Evolutionary conservation across 2,329 filamentous ascomycete genomes (phyloP).

Genomic region (Talaromyces sp.): DNA sequence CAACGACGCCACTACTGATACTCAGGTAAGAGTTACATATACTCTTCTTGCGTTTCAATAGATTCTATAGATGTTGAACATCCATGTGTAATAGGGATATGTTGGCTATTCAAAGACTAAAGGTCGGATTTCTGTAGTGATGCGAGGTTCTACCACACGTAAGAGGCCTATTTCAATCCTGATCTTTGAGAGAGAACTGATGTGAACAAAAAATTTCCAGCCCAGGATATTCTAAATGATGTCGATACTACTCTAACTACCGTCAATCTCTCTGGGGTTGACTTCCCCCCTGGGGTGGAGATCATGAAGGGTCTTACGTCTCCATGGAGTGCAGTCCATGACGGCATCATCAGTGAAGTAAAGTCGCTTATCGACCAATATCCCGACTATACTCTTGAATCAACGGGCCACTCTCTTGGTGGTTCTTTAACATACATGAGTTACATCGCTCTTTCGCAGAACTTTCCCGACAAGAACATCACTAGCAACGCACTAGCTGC

Average conservation of each 20-base stretch:
- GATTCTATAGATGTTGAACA: not conserved
- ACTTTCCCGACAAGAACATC: conserved; percentile 24
- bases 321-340: conserved; percentile 24
- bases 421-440: conserved; percentile 26
- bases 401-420: conserved; percentile 26
- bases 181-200: not conserved
- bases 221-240: no score
- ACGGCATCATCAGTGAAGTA: conserved; percentile 23
- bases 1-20: conserved; percentile 17
- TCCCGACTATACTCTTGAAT: conserved; percentile 23
- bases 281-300: conserved; percentile 20
- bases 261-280: conserved; percentile 20
- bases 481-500: conserved; percentile 26
- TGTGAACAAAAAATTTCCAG: conserved; percentile 4
- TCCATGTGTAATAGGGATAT: conserved; percentile 22
- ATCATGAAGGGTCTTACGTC: conserved; percentile 23
- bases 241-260: no score
- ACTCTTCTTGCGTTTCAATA: not conserved
- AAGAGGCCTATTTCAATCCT: not conserved
- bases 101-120: conserved; percentile 21
- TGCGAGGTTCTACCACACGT: conserved; percentile 25
- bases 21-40: conserved; percentile 13
- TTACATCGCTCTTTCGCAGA: conserved; percentile 25
- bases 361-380: conserved; percentile 19
- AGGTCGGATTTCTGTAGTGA: conserved; percentile 23